Evolutionary conservation across 179 eudicot species (phyloP), one percentile per base, ranked within the genome.

Genomic region (Gypsophila paniculata): DNA sequence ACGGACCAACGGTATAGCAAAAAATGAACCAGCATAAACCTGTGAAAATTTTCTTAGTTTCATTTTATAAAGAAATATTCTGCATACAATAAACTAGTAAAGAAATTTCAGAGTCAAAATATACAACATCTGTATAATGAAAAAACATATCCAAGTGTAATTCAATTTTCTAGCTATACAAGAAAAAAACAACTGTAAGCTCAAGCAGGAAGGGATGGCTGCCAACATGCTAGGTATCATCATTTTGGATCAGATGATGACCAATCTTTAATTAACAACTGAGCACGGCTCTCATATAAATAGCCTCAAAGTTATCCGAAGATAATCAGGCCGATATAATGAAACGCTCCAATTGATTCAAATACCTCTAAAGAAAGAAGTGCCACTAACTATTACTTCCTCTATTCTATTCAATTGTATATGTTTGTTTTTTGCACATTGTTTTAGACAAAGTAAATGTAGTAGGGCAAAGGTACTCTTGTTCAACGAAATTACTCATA

Each of bases 1-100:
- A 52, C 99, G 87, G 57, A 85, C 82, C 80, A 91, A 79, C 42
- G 98, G 98, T 80, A 93, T 93, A 70, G 91, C 89, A 77, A 93
- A 90, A 82, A 93, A 94, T 55, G 99, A 90, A 71, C 89, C 96
- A 69, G 99, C 99, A 86, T 94, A 94, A 36, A 94, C 82, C 99
- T 94, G 91, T 75, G 81, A 74, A 72, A 36, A 67, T 65, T 54
- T 23, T n/a, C 55, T 66, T 65, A 21, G 61, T 72, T 64, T 65
- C 25, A 54, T 57, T 44, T 65, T 14, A 22, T 34, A 8, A 19
- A 44, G 1, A 44, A 65, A 64, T 21, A 46, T 15, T 11, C 19
- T 19, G n/a, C 52, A 64, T 6, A 18, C 48, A 48, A 6, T 14
- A 51, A 68, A 29, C 51, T 10, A 53, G 29, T 51, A 8, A 42